These are phyloP conservation scores for Rhypophila decipiens DNA, from an alignment of 495 filamentous ascomycete genomes.

Conservation along the genomic window DNA sequence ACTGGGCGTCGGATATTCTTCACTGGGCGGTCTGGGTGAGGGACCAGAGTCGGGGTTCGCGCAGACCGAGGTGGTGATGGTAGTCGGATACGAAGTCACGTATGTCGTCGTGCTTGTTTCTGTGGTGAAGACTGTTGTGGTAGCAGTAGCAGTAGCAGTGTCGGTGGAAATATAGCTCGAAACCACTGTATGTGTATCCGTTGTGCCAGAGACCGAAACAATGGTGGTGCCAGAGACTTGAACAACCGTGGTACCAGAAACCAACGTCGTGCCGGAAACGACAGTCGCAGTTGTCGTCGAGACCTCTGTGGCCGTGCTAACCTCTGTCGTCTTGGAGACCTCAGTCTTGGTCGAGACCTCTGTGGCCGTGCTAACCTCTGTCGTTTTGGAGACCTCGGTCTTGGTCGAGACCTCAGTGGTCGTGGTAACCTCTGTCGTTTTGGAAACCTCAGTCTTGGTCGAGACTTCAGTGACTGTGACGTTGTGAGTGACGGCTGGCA, in stretches of 20 bases:
- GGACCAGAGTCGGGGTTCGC: too few species aligned
- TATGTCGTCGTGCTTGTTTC: constrained; percentile 11
- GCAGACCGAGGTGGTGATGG: not conserved
- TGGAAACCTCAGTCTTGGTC: constrained; percentile 7
- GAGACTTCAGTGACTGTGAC: constrained; percentile 2
- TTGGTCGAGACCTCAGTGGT: constrained; percentile 5
- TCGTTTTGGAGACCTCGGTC: constrained; percentile 1
- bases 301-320: constrained; percentile 2
- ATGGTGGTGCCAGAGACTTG: too few species aligned
- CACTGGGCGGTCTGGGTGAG: too few species aligned
- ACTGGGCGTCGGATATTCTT: not conserved
- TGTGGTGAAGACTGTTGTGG: constrained; percentile 17
- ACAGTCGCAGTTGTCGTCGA: constrained; percentile 5
- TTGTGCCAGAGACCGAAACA: too few species aligned
- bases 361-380: constrained; percentile 2
- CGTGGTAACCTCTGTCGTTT: not conserved
- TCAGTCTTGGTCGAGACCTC: constrained; percentile 5
- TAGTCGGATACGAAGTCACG: constrained; percentile 4
- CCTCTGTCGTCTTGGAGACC: not conserved
- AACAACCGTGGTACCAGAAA: too few species aligned
- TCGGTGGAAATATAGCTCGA: not conserved
- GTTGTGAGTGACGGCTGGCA: too few species aligned
- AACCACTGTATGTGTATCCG: too few species aligned
- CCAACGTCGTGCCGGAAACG: too few species aligned
- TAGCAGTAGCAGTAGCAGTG: constrained; percentile 10